A percentile compares a stretch with the other conserved stretches of the same genome.
Conservation (phyloP, 495 filamentous ascomycete species). For the Hyaloscypha bicolor region DNA sequence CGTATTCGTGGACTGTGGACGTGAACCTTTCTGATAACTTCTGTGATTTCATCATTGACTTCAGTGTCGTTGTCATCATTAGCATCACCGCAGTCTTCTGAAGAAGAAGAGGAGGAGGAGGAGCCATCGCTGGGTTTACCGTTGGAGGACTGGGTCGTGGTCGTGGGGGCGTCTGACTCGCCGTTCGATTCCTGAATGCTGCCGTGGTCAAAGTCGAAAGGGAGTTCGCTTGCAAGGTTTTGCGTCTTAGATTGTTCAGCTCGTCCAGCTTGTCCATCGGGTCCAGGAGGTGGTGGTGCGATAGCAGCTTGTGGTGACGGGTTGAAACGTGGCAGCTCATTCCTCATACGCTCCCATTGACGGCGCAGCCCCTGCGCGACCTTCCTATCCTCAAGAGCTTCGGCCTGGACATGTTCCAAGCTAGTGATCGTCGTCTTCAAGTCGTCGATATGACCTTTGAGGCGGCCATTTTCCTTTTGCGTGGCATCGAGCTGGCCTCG, state of each 20-base stretch:
- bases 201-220: not conserved
- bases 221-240: not conserved
- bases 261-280: not conserved
- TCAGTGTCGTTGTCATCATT: not conserved
- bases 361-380: not conserved
- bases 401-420: not conserved
- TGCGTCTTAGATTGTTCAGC: not conserved
- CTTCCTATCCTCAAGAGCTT: not conserved
- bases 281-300: not conserved
- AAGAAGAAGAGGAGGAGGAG: not conserved
- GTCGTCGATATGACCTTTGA: not conserved
- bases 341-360: not conserved
- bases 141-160: not conserved
- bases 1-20: too few species aligned
- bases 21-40: not conserved
- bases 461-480: not conserved
- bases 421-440: not conserved
- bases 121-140: not conserved
- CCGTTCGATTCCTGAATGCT: not conserved
- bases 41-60: not conserved
- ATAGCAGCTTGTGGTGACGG: not conserved
- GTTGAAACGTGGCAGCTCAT: constrained; percentile 2
- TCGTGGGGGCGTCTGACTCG: not conserved
- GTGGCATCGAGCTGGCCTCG: not conserved
- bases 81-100: too few species aligned